These are phyloP conservation scores for Barnettozyma hawaiiensis DNA, from an alignment of 1,139 yeast genomes.

Conservation along the genomic window DNA sequence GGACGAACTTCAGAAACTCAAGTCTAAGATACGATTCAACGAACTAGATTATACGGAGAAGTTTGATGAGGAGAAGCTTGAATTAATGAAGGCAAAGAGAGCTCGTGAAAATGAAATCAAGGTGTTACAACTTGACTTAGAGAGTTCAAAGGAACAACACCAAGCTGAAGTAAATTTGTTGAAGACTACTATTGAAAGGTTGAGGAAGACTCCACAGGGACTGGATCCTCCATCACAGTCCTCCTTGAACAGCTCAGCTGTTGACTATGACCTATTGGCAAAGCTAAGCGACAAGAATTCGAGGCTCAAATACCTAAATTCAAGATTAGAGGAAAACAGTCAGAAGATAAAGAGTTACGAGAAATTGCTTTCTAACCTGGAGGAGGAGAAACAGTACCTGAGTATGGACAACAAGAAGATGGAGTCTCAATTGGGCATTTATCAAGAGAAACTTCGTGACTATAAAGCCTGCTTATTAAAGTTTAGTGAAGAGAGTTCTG, in stretches of 20 bases:
- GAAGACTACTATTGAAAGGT: conserved; percentile 18
- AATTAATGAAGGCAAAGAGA: conserved; percentile 31
- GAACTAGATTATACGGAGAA: conserved; percentile 21
- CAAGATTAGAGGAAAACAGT: conserved; percentile 16
- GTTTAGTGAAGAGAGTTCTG: conserved; percentile 8
- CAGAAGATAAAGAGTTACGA: conserved; percentile 20
- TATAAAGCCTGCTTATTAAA: conserved; percentile 13
- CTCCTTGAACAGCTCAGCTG: background rate
- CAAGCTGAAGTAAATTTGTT: conserved; percentile 32
- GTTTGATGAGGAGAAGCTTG: conserved; percentile 34
- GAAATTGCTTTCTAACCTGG: conserved; percentile 20
- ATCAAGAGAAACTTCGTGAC: conserved; percentile 24
- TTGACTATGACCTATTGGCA: conserved; percentile 20
- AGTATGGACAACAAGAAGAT: conserved; percentile 16
- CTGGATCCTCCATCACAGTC: background rate
- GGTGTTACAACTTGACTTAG: conserved; percentile 34
- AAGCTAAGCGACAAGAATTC: conserved; percentile 27
- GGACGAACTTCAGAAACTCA: conserved; percentile 30
- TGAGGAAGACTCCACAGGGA: conserved; percentile 13
- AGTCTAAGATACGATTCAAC: conserved; percentile 25
- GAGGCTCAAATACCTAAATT: conserved; percentile 17
- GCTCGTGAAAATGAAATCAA: conserved; percentile 35
- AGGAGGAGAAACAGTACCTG: conserved; percentile 15
- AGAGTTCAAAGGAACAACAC: conserved; percentile 29
- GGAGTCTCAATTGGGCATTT: conserved; percentile 21